Evolutionary conservation across 805 yeast species (phyloP).

Genomic region (Zygosaccharomyces gambellarensis): DNA sequence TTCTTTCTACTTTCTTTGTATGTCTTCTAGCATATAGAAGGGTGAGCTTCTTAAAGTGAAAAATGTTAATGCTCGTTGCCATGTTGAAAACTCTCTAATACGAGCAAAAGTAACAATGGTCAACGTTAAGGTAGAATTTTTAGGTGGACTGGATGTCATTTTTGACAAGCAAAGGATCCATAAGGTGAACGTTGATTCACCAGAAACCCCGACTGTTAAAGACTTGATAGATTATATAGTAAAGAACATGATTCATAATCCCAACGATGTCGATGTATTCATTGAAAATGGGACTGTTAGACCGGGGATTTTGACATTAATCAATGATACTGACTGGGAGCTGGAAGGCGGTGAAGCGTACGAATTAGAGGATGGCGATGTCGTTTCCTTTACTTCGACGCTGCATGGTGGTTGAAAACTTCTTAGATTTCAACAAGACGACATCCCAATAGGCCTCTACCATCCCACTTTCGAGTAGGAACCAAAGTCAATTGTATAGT

Average conservation of each 20-base stretch:
- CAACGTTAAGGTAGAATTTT: conserved; percentile 40
- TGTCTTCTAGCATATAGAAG: neutral
- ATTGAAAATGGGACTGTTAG: conserved; percentile 77
- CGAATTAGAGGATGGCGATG: conserved; percentile 68
- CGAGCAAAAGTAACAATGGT: conserved; percentile 23
- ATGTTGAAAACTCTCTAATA: neutral
- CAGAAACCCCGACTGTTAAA: conserved; percentile 35
- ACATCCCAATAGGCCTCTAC: conserved; percentile 68
- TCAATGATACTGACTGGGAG: conserved; percentile 97
- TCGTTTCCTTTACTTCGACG: conserved; percentile 84
- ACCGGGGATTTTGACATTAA: conserved; percentile 87
- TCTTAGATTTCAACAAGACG: conserved; percentile 42
- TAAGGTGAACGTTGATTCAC: conserved; percentile 44
- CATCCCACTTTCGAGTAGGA: conserved; percentile 58
- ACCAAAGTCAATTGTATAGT: conserved; percentile 30
- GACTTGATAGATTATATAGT: conserved; percentile 56
- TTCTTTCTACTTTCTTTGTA: no score
- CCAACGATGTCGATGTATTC: conserved; percentile 66
- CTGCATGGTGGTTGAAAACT: conserved; percentile 77
- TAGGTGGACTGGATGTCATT: conserved; percentile 82
- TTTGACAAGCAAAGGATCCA: conserved; percentile 57
- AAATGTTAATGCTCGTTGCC: neutral
- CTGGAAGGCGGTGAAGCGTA: conserved; percentile 84
- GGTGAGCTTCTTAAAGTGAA: neutral
- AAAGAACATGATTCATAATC: conserved; percentile 50